Percentiles rank a stretch among this genome's conserved stretches.
phyloP scores from a whole-genome alignment of 176 grass and related monocot species.

The Tillandsia fasciculata region DNA sequence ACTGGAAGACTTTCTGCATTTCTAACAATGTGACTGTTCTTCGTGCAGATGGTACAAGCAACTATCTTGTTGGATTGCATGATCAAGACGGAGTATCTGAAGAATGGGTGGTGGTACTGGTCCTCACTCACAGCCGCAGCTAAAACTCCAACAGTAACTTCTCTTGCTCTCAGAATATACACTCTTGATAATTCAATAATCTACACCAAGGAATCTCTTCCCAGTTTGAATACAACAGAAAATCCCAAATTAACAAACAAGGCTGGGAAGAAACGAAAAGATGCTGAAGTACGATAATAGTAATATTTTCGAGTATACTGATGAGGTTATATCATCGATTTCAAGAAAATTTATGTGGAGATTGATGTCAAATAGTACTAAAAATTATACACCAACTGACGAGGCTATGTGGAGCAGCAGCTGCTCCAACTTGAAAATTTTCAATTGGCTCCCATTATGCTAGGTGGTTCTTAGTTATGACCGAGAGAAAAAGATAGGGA shows the following conservation, averaged over 20 bases:
- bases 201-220: slow-evolving; percentile 44
- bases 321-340: not conserved
- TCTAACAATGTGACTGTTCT: slow-evolving; percentile 25
- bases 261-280: slow-evolving; percentile 37
- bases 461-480: not conserved
- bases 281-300: slow-evolving; percentile 24
- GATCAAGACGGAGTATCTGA: slow-evolving; percentile 76
- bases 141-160: slow-evolving; percentile 67
- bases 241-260: slow-evolving; percentile 19
- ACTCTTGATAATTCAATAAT: slow-evolving; percentile 78
- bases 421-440: too few relatives aligned
- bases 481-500: not conserved
- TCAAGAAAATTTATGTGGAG: slow-evolving; percentile 3
- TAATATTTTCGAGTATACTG: slow-evolving; percentile 22
- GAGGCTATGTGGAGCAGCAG: too few relatives aligned
- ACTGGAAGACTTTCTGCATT: slow-evolving; percentile 10
- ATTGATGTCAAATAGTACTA: not conserved
- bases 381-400: not conserved
- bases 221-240: slow-evolving; percentile 8
- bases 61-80: slow-evolving; percentile 56
- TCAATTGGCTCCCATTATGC: too few relatives aligned
- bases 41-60: slow-evolving; percentile 67
- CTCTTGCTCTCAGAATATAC: slow-evolving; percentile 68
- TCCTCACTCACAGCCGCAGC: slow-evolving; percentile 76
- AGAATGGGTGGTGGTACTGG: slow-evolving; percentile 95